phyloP scores from a whole-genome alignment of 345 rosid genomes.

The Durio zibethinus region DNA sequence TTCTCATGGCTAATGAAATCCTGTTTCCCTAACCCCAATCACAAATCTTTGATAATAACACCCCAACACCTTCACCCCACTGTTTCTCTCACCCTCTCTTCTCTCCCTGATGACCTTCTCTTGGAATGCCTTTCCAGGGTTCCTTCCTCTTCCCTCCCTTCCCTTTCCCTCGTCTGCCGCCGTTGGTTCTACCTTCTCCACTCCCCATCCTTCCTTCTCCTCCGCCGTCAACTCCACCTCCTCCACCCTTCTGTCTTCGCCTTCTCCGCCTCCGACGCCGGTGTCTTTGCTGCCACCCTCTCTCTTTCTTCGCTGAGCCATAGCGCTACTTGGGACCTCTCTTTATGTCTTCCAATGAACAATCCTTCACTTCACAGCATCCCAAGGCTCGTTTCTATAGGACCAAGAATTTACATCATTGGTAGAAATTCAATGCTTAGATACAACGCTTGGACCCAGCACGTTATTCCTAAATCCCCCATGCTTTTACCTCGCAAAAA shows the following conservation, averaged over 20 bases:
- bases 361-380: constrained; percentile 20
- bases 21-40: constrained; percentile 64
- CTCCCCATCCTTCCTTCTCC: constrained; percentile 55
- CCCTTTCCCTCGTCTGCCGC: constrained; percentile 66
- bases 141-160: constrained; percentile 61
- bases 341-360: constrained; percentile 1
- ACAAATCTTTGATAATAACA: constrained; percentile 31
- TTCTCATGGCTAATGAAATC: constrained; percentile 93
- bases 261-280: constrained; percentile 44
- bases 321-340: constrained; percentile 9
- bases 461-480: constrained; percentile 42
- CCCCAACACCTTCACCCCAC: constrained; percentile 17
- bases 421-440: constrained; percentile 45
- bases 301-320: constrained; percentile 24
- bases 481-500: constrained; percentile 59
- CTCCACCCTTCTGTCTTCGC: constrained; percentile 58
- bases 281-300: constrained; percentile 51
- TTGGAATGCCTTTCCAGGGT: constrained; percentile 71
- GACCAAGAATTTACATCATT: constrained; percentile 61
- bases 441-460: constrained; percentile 62
- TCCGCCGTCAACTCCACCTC: constrained; percentile 56
- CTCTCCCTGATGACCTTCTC: constrained; percentile 79
- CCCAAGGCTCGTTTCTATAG: constrained; percentile 58
- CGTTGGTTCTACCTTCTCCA: constrained; percentile 79
- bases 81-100: constrained; percentile 32